A percentile compares a stretch with the other conserved stretches of the same genome.
phyloP scores from a whole-genome alignment of 495 filamentous ascomycete species.

The Lepraria neglecta region DNA sequence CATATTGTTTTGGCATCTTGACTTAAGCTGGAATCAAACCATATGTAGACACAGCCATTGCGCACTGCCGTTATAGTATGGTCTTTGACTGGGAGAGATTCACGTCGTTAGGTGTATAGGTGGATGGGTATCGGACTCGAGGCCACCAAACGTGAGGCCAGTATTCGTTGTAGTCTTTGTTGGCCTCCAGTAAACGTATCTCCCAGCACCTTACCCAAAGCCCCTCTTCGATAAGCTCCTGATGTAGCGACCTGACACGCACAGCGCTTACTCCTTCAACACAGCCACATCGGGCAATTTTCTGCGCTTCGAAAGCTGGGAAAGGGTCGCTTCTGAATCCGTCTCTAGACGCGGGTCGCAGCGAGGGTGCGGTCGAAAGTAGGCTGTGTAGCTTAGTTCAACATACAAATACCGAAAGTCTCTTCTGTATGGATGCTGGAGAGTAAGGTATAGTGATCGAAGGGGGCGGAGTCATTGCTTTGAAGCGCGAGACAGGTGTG shows the following conservation, averaged over 20 bases:
- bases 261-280: constrained; percentile 3
- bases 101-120: too few species aligned
- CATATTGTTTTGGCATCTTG: too few species aligned
- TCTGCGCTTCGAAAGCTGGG: background rate
- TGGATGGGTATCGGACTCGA: too few species aligned
- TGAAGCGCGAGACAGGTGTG: background rate
- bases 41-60: too few species aligned
- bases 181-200: too few species aligned
- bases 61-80: too few species aligned
- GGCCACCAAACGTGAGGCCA: too few species aligned
- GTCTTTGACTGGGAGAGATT: too few species aligned
- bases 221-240: background rate
- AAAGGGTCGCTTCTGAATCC: background rate
- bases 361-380: background rate
- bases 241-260: background rate
- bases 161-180: too few species aligned
- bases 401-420: background rate
- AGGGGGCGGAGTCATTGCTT: background rate
- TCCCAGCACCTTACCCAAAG: too few species aligned
- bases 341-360: background rate
- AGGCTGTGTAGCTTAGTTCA: background rate
- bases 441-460: too few species aligned
- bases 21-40: too few species aligned
- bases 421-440: background rate
- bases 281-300: constrained; percentile 15